phyloP scores from a whole-genome alignment of 257 asterid species.

The Dorcoceras hygrometricum region DNA sequence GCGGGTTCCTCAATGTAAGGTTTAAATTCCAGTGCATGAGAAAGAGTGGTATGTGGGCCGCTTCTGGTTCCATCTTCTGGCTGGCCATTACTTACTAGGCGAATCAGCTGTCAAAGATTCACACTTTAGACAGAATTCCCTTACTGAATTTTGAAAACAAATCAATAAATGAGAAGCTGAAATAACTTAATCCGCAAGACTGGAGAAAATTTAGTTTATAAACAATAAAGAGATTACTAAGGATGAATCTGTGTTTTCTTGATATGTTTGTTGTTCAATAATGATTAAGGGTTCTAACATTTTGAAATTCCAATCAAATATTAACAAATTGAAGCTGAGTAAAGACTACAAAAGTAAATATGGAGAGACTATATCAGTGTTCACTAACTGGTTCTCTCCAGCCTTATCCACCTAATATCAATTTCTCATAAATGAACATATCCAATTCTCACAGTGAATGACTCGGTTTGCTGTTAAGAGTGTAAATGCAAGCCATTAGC shows the following conservation, averaged over 20 bases:
- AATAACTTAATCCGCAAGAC: constrained; percentile 17
- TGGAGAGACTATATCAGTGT: not conserved
- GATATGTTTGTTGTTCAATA: constrained; percentile 19
- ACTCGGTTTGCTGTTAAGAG: too few relatives aligned
- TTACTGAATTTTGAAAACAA: constrained; percentile 21
- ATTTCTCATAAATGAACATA: too few relatives aligned
- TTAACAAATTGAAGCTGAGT: constrained; percentile 10
- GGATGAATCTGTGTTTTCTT: constrained; percentile 16
- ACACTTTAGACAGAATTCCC: constrained; percentile 28
- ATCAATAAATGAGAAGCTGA: constrained; percentile 22
- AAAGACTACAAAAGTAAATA: not conserved
- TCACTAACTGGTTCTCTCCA: not conserved
- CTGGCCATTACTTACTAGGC: constrained; percentile 60
- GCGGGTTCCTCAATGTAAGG: constrained; percentile 96
- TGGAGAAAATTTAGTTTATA: constrained; percentile 9
- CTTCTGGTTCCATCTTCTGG: constrained; percentile 44
- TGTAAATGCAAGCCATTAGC: too few relatives aligned
- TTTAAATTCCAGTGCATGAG: constrained; percentile 79
- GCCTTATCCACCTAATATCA: not conserved
- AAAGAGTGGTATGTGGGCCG: constrained; percentile 56
- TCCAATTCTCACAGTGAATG: too few relatives aligned
- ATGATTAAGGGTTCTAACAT: not conserved
- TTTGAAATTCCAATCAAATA: constrained; percentile 16
- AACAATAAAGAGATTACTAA: constrained; percentile 14
- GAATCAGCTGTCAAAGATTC: constrained; percentile 71